These are phyloP conservation scores for Pseudonectria buxi DNA, from an alignment of 2,329 filamentous ascomycete genomes.

Conservation along the genomic window DNA sequence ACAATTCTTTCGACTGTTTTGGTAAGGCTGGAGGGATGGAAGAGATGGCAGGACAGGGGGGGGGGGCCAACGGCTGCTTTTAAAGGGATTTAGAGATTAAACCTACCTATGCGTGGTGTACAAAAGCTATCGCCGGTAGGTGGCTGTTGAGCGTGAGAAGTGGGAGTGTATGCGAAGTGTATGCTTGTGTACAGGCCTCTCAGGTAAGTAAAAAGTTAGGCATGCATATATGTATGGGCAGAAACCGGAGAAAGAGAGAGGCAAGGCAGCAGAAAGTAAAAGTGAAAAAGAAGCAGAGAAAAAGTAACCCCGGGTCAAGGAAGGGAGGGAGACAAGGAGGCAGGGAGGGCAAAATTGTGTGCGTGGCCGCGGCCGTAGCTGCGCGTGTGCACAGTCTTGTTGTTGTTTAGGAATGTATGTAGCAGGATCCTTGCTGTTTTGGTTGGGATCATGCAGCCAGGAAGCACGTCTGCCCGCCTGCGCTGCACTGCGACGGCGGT, in stretches of 20 bases:
- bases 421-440: constrained; percentile 15
- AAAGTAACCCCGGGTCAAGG: not conserved
- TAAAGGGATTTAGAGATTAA: not conserved
- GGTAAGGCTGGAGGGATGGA: constrained; percentile 13
- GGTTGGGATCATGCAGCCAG: constrained; percentile 13
- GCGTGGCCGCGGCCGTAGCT: constrained; percentile 7
- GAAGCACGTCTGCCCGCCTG: not conserved
- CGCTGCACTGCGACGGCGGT: constrained; percentile 7
- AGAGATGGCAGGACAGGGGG: constrained; percentile 4
- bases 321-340: constrained; percentile 1
- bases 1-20: constrained; percentile 5
- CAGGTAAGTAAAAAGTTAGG: constrained; percentile 1
- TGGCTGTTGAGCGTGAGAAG: too few relatives aligned
- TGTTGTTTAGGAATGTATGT: constrained; percentile 19
- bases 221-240: constrained; percentile 1
- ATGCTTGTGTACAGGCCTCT: not conserved
- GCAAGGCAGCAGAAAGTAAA: constrained; percentile 1
- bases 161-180: not conserved
- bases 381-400: constrained; percentile 13
- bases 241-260: too few relatives aligned
- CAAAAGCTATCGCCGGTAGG: too few relatives aligned
- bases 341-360: constrained; percentile 2
- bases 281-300: constrained; percentile 2
- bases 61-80: not conserved
- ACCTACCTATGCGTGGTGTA: too few relatives aligned